phyloP scores from a whole-genome alignment of 116 monocot genomes.

The Cymodocea nodosa region DNA sequence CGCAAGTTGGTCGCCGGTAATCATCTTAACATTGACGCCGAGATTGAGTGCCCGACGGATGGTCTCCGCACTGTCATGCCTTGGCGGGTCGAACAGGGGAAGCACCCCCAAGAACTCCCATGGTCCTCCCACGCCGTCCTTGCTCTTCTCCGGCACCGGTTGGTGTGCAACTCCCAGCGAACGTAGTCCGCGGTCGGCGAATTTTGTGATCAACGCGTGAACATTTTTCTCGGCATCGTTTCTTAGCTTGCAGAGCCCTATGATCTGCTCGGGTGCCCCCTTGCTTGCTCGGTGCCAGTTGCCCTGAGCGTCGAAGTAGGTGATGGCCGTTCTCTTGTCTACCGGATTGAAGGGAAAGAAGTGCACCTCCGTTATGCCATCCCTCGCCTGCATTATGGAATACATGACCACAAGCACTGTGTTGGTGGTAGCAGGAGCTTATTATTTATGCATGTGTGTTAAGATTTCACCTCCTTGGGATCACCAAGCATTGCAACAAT shows the following conservation, averaged over 20 bases:
- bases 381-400: slow-evolving; percentile 5
- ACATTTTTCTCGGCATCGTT: slow-evolving; percentile 1
- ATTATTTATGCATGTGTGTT: no score
- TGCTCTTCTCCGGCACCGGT: slow-evolving; percentile 8
- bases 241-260: slow-evolving; percentile 8
- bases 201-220: slow-evolving; percentile 4
- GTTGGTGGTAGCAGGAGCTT: no score
- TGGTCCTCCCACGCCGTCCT: slow-evolving; percentile 4
- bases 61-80: slow-evolving; percentile 14
- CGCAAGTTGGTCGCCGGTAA: slow-evolving; percentile 53
- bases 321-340: slow-evolving; percentile 16
- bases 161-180: slow-evolving; percentile 11
- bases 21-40: slow-evolving; percentile 21
- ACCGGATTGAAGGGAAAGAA: slow-evolving; percentile 20
- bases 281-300: slow-evolving; percentile 19
- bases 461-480: slow-evolving; percentile 14
- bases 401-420: not conserved
- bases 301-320: slow-evolving; percentile 9
- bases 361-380: slow-evolving; percentile 12
- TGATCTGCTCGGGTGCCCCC: slow-evolving; percentile 19
- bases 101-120: slow-evolving; percentile 13
- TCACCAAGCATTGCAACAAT: slow-evolving; percentile 19
- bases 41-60: slow-evolving; percentile 12
- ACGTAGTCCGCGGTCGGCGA: slow-evolving; percentile 10
- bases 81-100: slow-evolving; percentile 15